A percentile compares a stretch with the other conserved stretches of the same genome.
Evolutionary conservation across 495 filamentous ascomycete genomes (phyloP).

Genomic region (Daldinia childiae): DNA sequence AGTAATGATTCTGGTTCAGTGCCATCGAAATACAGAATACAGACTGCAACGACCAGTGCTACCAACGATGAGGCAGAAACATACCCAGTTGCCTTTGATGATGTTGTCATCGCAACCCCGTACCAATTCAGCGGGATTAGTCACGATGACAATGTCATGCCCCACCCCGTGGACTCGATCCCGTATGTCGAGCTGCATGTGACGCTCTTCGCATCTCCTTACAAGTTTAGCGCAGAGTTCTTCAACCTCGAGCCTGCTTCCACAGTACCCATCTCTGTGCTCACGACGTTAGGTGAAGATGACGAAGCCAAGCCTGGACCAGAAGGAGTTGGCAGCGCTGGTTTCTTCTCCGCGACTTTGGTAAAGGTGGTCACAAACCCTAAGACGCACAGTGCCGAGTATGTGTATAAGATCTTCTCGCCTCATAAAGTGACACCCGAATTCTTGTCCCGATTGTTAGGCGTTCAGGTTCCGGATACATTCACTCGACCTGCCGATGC

Average conservation of each 20-base stretch:
- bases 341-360: constrained; percentile 89
- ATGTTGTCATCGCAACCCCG: constrained; percentile 80
- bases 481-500: constrained; percentile 34
- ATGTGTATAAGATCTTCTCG: constrained; percentile 97
- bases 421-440: constrained; percentile 69
- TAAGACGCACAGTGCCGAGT: constrained; percentile 65
- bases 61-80: constrained; percentile 28
- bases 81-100: constrained; percentile 69
- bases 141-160: constrained; percentile 52
- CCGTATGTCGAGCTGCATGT: constrained; percentile 87
- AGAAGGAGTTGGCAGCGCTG: constrained; percentile 70
- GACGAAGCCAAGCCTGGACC: constrained; percentile 58
- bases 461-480: constrained; percentile 52
- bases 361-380: constrained; percentile 71
- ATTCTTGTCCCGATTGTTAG: constrained; percentile 68
- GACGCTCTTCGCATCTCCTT: constrained; percentile 84
- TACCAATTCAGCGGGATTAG: constrained; percentile 78
- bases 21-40: constrained; percentile 60
- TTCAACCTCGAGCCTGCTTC: constrained; percentile 69
- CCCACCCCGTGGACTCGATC: constrained; percentile 70
- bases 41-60: constrained; percentile 46
- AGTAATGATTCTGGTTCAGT: constrained; percentile 23
- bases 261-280: constrained; percentile 72
- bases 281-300: constrained; percentile 80
- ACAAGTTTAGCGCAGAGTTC: constrained; percentile 69